Evolutionary conservation across 768 basidiomycete species (phyloP), one percentile per base, ranked within the genome.

Genomic region (Termitomyces sp.): DNA sequence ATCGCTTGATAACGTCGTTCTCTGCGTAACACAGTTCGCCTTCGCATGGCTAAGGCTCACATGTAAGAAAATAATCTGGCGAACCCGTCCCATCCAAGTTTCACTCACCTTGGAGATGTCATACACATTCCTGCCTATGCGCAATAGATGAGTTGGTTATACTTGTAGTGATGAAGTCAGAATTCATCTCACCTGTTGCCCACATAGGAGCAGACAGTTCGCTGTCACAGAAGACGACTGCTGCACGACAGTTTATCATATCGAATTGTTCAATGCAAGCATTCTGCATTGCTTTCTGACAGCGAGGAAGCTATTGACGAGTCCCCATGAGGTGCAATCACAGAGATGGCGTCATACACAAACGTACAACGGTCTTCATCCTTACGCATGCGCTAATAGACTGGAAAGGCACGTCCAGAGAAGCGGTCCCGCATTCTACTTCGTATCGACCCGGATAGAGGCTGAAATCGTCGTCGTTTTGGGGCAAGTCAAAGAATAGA

Each of bases 211-310:
- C 71, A 34, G 76, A 80, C 13, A 92, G 67, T 60, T 83, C 76
- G 22, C 66, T 69, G 51, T 82, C 76, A 68, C 92, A 94, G 68
- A 90, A 91, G 10, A 61, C 69, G 51, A 83, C 75, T 2, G 90
- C 86, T 13, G 85, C 86, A n/a, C 70, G 72, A 64, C 91, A 93
- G 58, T 81, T 75, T 37, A 87, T 83, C 22, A 75, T 69, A 67
- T 94, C 89, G 61, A 86, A 86, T 16, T 72, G 73, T 55, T 90
- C 80, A 31, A 90, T 76, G 60, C 90, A 93, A 46, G 74, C 74
- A 44, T 75, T 68, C n/a, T 77, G 70, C 67, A 88, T 76, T 37
- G 77, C 76, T 59, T 75, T 77, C 62, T 84, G 72, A 68, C 91
- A 94, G 48, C 84, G 81, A 22, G 88, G 85, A 22, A 91, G 75